Percentiles rank a stretch among this genome's conserved stretches.
Evolutionary conservation across 768 basidiomycete genomes (phyloP).

Genomic region (Pholiota conissans): DNA sequence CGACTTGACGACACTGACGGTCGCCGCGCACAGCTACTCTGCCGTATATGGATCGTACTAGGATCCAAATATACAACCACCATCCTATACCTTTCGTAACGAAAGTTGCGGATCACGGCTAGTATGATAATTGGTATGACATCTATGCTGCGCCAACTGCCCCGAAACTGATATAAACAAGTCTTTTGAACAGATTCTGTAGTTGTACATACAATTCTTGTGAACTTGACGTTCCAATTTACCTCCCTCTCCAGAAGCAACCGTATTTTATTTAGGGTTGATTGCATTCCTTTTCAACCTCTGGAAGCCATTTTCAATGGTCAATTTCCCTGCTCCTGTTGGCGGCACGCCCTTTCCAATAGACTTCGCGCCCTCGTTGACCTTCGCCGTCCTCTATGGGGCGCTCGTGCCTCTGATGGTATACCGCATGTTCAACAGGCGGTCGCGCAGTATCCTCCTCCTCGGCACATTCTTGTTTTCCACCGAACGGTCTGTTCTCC

Average conservation of each 20-base stretch:
- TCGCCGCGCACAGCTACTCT: not conserved
- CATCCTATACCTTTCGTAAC: no score
- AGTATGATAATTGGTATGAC: not conserved
- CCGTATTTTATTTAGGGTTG: not conserved
- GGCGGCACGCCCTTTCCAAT: not conserved
- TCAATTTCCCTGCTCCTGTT: constrained; percentile 2
- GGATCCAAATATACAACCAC: no score
- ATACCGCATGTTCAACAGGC: constrained; percentile 31
- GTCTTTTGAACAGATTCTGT: not conserved
- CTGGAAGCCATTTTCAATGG: not conserved
- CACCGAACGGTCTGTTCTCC: constrained; percentile 34
- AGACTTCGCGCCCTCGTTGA: constrained; percentile 44
- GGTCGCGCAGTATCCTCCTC: constrained; percentile 35
- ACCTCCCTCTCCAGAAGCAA: not conserved
- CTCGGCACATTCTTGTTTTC: constrained; percentile 32
- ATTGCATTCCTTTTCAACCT: no score
- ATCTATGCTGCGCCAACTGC: no score
- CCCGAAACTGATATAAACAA: no score
- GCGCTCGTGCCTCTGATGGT: constrained; percentile 34
- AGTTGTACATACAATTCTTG: not conserved
- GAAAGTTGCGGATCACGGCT: no score
- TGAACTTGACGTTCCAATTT: not conserved
- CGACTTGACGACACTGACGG: not conserved
- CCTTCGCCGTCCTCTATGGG: constrained; percentile 40
- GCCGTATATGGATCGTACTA: not conserved